Base-by-base conservation (phyloP, 1,284 basidiomycete species). In the Austroboletus olivaceoglutinosus region DNA sequence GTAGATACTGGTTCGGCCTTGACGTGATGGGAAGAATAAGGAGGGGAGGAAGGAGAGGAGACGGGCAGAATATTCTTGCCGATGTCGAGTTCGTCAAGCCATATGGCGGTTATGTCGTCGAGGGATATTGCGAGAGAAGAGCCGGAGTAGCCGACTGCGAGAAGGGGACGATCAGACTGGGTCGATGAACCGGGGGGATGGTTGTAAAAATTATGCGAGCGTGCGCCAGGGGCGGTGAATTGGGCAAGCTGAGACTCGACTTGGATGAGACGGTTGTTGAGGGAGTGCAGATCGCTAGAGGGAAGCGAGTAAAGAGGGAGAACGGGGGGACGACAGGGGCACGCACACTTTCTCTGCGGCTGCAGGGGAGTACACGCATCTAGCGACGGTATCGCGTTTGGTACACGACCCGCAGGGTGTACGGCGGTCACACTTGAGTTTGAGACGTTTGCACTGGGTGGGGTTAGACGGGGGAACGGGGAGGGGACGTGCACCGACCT, bases 281-380 rank as follows among this genome's bases (percentile, higher is more conserved):
- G 75, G 2, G 86, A 87, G 63, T 90, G 88, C 2, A 91, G 75
- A 67, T 90, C 88, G 47, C 84, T 86, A 58, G 19, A n/a, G 50
- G 31, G 10, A 34, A 4, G 43, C 57, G 47, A 48, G 48, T 44
- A 2, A 48, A 52, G 46, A 15, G n/a, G 3, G 45, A 21, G 19
- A 18, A 21, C 15, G 21, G 13, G 31, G 25, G 45, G 23, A 57
- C 40, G 31, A 48, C 47, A 50, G 46, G 45, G 27, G 53, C 18
- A 75, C 83, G 51, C 56, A 86, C 82, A 91, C 83, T 78, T 91
- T 91, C 71, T 91, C 88, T 16, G 85, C 81, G 0, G 89, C 88
- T 6, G 86, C 89, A 34, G 86, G 81, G 0, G 87, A 88, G 65
- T 91, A 91, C 10, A 85, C 75, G 59, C 89, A 91, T 56, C 85